phyloP scores from a whole-genome alignment of 306 rosid species.

The Pyrus communis region DNA sequence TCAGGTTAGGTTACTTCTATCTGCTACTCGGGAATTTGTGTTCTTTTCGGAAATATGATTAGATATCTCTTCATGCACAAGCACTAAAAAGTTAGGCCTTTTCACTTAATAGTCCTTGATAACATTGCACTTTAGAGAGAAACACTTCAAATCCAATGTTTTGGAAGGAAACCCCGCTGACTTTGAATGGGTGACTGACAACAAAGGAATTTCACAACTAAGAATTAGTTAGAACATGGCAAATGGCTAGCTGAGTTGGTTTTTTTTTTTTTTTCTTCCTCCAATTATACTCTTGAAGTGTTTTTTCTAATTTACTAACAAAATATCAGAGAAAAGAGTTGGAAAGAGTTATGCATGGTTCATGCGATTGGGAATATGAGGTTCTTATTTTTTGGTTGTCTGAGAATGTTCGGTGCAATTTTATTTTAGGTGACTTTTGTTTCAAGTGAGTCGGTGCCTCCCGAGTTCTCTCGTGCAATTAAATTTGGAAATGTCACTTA shows the following conservation, averaged over 20 bases:
- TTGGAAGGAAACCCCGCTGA: neutral
- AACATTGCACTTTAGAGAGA: neutral
- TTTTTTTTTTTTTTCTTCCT: neutral
- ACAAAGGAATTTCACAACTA: neutral
- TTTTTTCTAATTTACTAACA: neutral
- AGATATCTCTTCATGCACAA: neutral
- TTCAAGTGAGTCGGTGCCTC: constrained; percentile 58
- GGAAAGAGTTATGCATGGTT: neutral
- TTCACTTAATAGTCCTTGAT: neutral
- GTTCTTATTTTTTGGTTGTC: neutral
- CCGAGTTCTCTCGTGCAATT: constrained; percentile 52
- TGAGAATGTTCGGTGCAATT: constrained; percentile 7
- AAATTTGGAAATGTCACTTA: constrained; percentile 65
- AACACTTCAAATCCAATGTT: neutral
- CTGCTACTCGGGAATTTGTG: neutral
- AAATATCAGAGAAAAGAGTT: neutral
- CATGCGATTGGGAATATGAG: neutral
- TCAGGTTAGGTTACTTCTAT: constrained; percentile 48
- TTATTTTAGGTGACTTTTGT: constrained; percentile 81
- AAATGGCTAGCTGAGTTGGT: neutral
- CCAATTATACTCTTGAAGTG: neutral
- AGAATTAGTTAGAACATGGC: neutral
- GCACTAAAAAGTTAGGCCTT: neutral
- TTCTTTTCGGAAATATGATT: neutral
- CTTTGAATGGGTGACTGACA: neutral